phyloP scores from a whole-genome alignment of 176 grass and related monocot species.

The Cenchrus americanus region DNA sequence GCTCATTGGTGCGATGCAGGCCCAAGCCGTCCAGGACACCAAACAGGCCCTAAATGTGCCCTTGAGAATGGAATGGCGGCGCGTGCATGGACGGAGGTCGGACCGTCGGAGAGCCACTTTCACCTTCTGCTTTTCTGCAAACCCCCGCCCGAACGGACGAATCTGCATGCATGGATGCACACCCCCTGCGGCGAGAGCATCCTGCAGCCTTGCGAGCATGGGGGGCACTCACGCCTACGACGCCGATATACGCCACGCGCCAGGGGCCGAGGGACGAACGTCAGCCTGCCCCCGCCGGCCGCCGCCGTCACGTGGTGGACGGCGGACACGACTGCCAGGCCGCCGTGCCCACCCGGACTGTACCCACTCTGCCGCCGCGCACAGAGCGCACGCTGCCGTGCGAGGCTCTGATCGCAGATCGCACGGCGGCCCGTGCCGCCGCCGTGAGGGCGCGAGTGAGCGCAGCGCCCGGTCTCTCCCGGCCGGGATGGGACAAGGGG shows the following conservation, averaged over 20 bases:
- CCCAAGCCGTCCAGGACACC: too few relatives aligned
- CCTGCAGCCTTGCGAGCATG: conserved; percentile 2
- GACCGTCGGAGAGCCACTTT: not conserved
- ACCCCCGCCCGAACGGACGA: not conserved
- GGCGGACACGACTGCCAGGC: not conserved
- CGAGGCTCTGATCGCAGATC: too few relatives aligned
- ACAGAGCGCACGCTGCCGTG: too few relatives aligned
- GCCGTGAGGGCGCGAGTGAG: too few relatives aligned
- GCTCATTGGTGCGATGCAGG: too few relatives aligned
- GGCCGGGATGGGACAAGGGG: not conserved
- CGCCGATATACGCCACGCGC: not conserved
- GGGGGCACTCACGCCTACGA: not conserved
- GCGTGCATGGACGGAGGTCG: not conserved
- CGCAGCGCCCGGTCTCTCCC: too few relatives aligned
- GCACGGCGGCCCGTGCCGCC: too few relatives aligned
- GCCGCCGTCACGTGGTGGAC: conserved; percentile 14
- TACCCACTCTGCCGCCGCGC: not conserved
- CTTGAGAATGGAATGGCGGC: not conserved
- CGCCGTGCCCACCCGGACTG: not conserved
- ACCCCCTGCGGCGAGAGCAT: not conserved
- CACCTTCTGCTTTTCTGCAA: too few relatives aligned
- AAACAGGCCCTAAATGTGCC: too few relatives aligned
- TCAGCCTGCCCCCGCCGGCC: not conserved
- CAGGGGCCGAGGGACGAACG: not conserved
- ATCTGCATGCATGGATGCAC: not conserved